These are phyloP conservation scores for Lepiota brunneoincarnata DNA, from an alignment of 768 basidiomycete genomes.

Conservation along the genomic window DNA sequence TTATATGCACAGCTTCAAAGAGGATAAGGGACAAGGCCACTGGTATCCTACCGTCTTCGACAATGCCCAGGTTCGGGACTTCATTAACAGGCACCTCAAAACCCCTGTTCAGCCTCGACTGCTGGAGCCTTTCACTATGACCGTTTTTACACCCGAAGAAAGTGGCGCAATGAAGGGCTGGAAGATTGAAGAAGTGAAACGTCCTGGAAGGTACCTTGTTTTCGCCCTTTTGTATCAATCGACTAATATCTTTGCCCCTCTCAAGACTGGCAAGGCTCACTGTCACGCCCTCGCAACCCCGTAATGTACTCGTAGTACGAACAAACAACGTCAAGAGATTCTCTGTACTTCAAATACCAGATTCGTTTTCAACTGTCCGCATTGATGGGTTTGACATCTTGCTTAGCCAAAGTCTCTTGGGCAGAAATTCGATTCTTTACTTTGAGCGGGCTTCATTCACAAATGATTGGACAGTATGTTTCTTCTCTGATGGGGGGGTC, in stretches of 20 bases:
- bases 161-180: constrained; percentile 72
- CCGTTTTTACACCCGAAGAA: constrained; percentile 66
- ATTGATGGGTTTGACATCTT: not conserved
- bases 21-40: constrained; percentile 62
- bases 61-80: constrained; percentile 51
- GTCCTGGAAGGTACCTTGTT: constrained; percentile 65
- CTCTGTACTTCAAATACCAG: constrained; percentile 3
- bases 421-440: not conserved
- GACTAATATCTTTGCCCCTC: not conserved
- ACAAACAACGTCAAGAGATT: constrained; percentile 15
- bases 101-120: not conserved
- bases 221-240: not conserved
- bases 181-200: constrained; percentile 51
- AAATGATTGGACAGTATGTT: constrained; percentile 10
- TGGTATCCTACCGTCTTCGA: constrained; percentile 67
- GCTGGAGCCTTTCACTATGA: constrained; percentile 58
- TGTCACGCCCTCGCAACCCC: constrained; percentile 16
- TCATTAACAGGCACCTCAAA: constrained; percentile 40
- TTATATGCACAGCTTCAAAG: constrained; percentile 43
- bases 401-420: not conserved
- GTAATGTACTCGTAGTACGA: not conserved
- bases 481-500: not conserved
- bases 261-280: constrained; percentile 37
- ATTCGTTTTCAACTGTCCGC: not conserved
- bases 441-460: constrained; percentile 1